Percentiles rank a stretch among this genome's conserved stretches.
Evolutionary conservation across 176 grass and related monocot genomes (phyloP).

Genomic region (Dendrocalamus sinicus): DNA sequence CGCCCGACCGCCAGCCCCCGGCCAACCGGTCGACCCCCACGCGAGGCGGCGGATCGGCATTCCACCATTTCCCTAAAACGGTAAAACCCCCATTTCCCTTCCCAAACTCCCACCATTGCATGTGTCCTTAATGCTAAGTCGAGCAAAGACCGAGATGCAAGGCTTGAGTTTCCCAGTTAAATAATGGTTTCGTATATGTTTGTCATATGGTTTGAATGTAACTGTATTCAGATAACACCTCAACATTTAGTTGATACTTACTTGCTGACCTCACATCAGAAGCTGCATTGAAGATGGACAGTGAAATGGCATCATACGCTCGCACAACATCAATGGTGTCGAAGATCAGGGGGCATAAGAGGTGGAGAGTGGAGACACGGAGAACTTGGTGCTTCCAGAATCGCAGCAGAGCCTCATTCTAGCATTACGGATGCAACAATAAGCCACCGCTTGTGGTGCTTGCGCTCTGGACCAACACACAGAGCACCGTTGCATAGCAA

Average conservation of each 20-base stretch:
- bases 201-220: background rate
- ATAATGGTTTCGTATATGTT: background rate
- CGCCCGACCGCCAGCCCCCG: too few species aligned
- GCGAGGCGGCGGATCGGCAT: too few species aligned
- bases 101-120: too few species aligned
- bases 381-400: slow-evolving; percentile 25
- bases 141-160: background rate
- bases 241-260: background rate
- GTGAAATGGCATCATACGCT: background rate
- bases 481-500: too few species aligned
- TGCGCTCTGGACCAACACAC: too few species aligned
- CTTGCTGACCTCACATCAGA: background rate
- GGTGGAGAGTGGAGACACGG: background rate
- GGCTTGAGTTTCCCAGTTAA: background rate
- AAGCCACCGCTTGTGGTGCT: too few species aligned
- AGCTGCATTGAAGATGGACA: background rate
- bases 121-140: background rate
- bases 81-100: too few species aligned
- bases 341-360: slow-evolving; percentile 32
- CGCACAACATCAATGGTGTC: background rate
- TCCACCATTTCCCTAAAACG: too few species aligned
- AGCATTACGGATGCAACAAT: slow-evolving; percentile 40
- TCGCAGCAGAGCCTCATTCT: slow-evolving; percentile 32
- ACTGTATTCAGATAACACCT: background rate
- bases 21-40: too few species aligned